Evolutionary conservation across 2,329 filamentous ascomycete genomes (phyloP).

Genomic region (Chrysoporthe deuterocubensis): DNA sequence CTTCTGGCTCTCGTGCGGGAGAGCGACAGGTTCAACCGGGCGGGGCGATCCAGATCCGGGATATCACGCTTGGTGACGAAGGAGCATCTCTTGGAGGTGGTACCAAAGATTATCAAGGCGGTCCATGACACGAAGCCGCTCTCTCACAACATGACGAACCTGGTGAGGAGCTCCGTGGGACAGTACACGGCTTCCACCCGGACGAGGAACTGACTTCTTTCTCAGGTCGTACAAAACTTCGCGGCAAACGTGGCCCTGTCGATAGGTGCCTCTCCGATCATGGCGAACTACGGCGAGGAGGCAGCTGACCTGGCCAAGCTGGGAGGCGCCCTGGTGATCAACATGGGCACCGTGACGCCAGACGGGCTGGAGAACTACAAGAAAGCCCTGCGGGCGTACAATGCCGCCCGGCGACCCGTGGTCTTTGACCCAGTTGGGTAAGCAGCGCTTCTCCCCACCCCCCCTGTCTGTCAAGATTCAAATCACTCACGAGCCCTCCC

Average conservation of each 20-base stretch:
- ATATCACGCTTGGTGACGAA: rapidly evolving
- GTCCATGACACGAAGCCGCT: conserved; percentile 71
- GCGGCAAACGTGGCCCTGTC: conserved; percentile 88
- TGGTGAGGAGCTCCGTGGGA: conserved; percentile 48
- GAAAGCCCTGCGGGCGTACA: conserved; percentile 80
- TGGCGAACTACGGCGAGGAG: conserved; percentile 87
- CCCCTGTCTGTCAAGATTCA: neutral
- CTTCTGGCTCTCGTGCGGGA: conserved; percentile 61
- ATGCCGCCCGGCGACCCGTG: conserved; percentile 72
- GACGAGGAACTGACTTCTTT: neutral
- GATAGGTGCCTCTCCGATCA: conserved; percentile 88
- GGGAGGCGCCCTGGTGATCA: conserved; percentile 81
- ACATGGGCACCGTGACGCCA: conserved; percentile 90
- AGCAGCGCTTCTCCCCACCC: conserved; percentile 36
- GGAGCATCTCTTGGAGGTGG: conserved; percentile 35
- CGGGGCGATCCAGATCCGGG: conserved; percentile 20
- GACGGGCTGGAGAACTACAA: conserved; percentile 74
- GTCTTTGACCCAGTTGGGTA: conserved; percentile 88
- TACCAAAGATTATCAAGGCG: conserved; percentile 56
- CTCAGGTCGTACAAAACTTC: conserved; percentile 83
- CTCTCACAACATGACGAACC: conserved; percentile 96
- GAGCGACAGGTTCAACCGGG: conserved; percentile 38
- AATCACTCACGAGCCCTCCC: neutral
- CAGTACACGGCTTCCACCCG: neutral
- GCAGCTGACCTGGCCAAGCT: conserved; percentile 78